These are phyloP conservation scores for Hirschfeldia incana DNA, from an alignment of 345 rosid species.

Conservation along the genomic window DNA sequence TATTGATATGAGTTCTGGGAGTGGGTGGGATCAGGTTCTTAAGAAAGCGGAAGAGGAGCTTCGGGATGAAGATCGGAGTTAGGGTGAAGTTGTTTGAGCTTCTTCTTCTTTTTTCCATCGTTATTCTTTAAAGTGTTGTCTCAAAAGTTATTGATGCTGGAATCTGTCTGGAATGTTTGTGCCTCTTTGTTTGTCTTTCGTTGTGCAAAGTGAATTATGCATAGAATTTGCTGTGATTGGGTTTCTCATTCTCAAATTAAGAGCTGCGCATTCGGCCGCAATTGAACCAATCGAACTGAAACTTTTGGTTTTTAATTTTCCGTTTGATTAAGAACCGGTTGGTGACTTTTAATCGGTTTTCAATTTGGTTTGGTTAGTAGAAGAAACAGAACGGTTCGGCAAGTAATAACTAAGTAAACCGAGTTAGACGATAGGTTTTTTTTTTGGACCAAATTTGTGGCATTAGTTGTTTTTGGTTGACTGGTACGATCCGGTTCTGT, in stretches of 20 bases:
- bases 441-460: not conserved
- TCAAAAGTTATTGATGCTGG: not conserved
- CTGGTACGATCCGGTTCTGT: slow-evolving; percentile 13
- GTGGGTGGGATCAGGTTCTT: slow-evolving; percentile 82
- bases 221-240: too few relatives aligned
- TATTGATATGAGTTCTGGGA: slow-evolving; percentile 60
- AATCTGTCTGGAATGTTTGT: not conserved
- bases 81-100: slow-evolving; percentile 41
- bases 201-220: not conserved
- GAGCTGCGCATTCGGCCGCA: too few relatives aligned
- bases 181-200: not conserved
- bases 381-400: too few relatives aligned
- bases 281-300: too few relatives aligned
- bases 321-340: too few relatives aligned
- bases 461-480: not conserved
- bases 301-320: too few relatives aligned
- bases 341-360: too few relatives aligned
- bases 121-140: not conserved
- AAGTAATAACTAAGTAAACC: too few relatives aligned
- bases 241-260: too few relatives aligned
- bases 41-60: slow-evolving; percentile 59
- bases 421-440: not conserved
- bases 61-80: slow-evolving; percentile 36
- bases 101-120: not conserved
- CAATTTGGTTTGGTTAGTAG: not conserved